Conservation (phyloP, 164 flowering plant species). For the Akebia trifoliata region DNA sequence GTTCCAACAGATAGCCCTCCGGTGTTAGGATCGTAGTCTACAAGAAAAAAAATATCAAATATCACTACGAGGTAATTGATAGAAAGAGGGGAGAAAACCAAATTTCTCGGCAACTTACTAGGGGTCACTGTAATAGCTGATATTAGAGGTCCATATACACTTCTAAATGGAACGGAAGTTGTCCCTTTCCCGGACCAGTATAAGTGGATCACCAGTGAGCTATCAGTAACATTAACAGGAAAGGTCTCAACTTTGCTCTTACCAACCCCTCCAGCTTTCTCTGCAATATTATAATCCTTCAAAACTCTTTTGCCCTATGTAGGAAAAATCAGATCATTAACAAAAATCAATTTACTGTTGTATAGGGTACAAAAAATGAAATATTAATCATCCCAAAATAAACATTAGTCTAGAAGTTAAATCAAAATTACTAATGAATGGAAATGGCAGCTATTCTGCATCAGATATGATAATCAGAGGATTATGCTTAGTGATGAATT, state of each 20-base stretch:
- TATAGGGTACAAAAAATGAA: too few species aligned
- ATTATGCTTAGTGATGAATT: too few species aligned
- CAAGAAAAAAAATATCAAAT: conserved; percentile 12
- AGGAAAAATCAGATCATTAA: too few species aligned
- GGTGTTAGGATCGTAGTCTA: conserved; percentile 48
- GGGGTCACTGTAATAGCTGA: conserved; percentile 78
- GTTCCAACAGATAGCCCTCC: conserved; percentile 53
- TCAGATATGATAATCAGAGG: too few species aligned
- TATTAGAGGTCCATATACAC: conserved; percentile 80
- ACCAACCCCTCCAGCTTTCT: conserved; percentile 34
- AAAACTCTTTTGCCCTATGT: conserved; percentile 30
- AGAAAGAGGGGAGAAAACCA: too few species aligned
- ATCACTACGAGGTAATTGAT: background rate
- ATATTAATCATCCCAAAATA: too few species aligned
- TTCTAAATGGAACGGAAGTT: conserved; percentile 54
- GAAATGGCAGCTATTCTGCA: too few species aligned
- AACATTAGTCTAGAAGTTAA: too few species aligned
- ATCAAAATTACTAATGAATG: too few species aligned
- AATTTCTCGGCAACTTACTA: conserved; percentile 35
- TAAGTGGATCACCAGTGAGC: conserved; percentile 65
- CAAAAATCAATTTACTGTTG: too few species aligned
- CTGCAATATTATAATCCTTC: conserved; percentile 42
- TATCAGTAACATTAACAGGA: conserved; percentile 34
- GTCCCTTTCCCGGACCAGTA: conserved; percentile 93
- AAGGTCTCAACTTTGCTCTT: conserved; percentile 23